Conservation (phyloP, 176 grass and related monocot species). For the Leersia perrieri region DNA sequence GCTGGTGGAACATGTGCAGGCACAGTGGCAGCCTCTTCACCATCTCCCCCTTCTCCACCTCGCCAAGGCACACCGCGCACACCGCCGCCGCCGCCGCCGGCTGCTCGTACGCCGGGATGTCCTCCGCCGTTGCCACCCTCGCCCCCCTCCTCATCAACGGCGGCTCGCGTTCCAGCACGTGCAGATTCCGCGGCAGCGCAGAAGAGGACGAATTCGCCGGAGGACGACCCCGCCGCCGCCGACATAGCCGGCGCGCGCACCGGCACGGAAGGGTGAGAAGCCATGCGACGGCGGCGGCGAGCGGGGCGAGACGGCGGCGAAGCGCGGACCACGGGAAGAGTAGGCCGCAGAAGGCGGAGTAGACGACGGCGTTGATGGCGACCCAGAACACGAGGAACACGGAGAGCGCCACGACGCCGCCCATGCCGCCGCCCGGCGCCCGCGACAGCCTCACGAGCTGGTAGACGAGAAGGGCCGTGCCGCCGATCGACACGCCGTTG, state of each 20-base stretch:
- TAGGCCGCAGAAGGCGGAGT: too few relatives aligned
- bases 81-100: not conserved
- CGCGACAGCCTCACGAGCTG: not conserved
- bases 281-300: too few relatives aligned
- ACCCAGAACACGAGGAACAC: not conserved
- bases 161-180: not conserved
- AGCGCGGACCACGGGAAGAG: too few relatives aligned
- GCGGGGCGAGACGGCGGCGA: too few relatives aligned
- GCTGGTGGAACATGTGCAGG: constrained; percentile 30
- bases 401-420: not conserved
- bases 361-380: not conserved
- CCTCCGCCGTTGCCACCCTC: not conserved
- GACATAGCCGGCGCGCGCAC: not conserved
- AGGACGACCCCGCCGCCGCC: too few relatives aligned
- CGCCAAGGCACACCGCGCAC: constrained; percentile 42
- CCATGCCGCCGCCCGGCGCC: not conserved
- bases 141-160: not conserved
- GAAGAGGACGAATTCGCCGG: not conserved
- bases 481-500: not conserved
- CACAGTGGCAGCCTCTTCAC: constrained; percentile 42
- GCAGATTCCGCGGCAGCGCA: not conserved
- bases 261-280: too few relatives aligned
- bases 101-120: constrained; percentile 39
- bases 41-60: constrained; percentile 32
- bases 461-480: not conserved